Conservation (phyloP, 805 yeast species). For the Crinitomyces ghanaensis region DNA sequence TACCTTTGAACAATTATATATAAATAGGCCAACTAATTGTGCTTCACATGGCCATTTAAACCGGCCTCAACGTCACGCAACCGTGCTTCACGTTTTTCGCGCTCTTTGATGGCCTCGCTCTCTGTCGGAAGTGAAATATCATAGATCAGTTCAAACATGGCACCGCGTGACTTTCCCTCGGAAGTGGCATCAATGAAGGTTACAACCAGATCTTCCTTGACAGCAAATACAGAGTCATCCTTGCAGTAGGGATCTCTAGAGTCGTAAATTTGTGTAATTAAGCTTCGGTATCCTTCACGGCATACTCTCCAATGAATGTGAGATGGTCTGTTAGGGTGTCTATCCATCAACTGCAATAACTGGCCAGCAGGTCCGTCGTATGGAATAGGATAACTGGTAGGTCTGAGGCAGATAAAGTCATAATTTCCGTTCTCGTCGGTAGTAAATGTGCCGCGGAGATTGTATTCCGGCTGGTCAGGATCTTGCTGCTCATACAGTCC, state of each 20-base stretch:
- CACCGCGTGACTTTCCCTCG: constrained; percentile 37
- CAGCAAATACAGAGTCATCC: constrained; percentile 6
- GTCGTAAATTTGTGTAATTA: constrained; percentile 26
- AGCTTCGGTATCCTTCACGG: constrained; percentile 21
- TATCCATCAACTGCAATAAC: constrained; percentile 23
- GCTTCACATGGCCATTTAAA: too few species aligned
- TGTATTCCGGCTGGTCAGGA: constrained; percentile 27
- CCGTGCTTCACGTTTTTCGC: too few species aligned
- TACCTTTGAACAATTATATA: too few species aligned
- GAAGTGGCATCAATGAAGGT: constrained; percentile 10
- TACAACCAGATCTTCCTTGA: constrained; percentile 5
- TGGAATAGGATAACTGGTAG: constrained; percentile 31
- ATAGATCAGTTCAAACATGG: constrained; percentile 33
- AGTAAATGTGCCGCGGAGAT: constrained; percentile 26
- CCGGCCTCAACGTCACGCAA: too few species aligned
- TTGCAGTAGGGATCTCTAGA: constrained; percentile 4
- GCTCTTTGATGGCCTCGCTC: constrained; percentile 1
- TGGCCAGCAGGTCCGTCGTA: constrained; percentile 32
- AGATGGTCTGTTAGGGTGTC: constrained; percentile 31
- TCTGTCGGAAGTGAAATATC: not conserved
- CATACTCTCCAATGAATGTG: constrained; percentile 25
- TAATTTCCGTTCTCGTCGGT: constrained; percentile 23
- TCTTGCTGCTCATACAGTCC: constrained; percentile 29
- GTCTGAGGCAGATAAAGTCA: constrained; percentile 24
- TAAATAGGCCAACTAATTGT: too few species aligned